phyloP scores from a whole-genome alignment of 2,329 filamentous ascomycete species.

The Pseudocercospora crystallina region DNA sequence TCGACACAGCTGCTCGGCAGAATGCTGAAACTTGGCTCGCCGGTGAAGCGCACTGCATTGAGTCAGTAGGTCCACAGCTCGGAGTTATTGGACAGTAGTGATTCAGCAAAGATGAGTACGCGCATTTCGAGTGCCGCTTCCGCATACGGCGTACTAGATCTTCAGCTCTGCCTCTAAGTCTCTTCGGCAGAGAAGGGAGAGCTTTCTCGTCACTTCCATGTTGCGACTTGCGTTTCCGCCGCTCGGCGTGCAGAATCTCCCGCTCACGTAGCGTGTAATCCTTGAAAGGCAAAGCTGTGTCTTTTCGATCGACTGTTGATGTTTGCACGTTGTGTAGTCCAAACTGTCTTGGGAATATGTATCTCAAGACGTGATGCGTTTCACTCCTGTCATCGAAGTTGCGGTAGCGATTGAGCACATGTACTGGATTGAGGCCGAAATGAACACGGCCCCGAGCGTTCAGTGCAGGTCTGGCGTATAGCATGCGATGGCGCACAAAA shows the following conservation, averaged over 20 bases:
- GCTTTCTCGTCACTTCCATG: background rate
- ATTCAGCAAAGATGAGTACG: slow-evolving; percentile 74
- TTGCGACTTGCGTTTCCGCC: background rate
- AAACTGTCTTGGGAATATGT: slow-evolving; percentile 91
- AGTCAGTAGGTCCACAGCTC: background rate
- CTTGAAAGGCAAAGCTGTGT: slow-evolving; percentile 72
- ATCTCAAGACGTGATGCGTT: slow-evolving; percentile 76
- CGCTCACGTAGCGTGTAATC: slow-evolving; percentile 85
- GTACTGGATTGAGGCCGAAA: slow-evolving; percentile 77
- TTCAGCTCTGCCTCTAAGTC: slow-evolving; percentile 63
- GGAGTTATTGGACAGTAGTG: slow-evolving; percentile 71
- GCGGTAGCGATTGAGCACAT: slow-evolving; percentile 74
- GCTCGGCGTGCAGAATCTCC: slow-evolving; percentile 59
- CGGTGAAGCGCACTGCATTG: slow-evolving; percentile 66
- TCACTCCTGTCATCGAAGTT: slow-evolving; percentile 50
- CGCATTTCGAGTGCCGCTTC: slow-evolving; percentile 68
- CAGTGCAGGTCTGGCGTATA: slow-evolving; percentile 75
- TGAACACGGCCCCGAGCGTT: slow-evolving; percentile 67
- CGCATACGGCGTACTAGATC: slow-evolving; percentile 68
- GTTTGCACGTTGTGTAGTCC: slow-evolving; percentile 90
- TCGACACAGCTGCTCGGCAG: slow-evolving; percentile 72
- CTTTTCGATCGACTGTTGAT: slow-evolving; percentile 60
- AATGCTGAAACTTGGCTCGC: slow-evolving; percentile 75
- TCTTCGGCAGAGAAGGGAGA: slow-evolving; percentile 54
- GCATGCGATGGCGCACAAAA: slow-evolving; percentile 79